phyloP scores from a whole-genome alignment of 2,329 filamentous ascomycete genomes.

The Diaporthe vaccinii region DNA sequence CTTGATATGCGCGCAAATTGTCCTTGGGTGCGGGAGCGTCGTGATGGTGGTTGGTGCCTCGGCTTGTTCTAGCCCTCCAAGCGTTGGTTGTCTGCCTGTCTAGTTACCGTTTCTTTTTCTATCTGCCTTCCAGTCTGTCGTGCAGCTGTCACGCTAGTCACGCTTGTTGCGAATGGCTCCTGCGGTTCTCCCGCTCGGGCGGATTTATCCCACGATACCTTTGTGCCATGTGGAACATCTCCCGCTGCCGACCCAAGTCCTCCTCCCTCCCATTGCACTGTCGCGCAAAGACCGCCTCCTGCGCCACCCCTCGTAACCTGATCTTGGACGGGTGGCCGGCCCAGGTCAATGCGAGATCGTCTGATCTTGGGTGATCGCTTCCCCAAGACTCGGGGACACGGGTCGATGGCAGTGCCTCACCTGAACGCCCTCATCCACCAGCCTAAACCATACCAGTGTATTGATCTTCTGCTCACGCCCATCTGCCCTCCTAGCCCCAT shows the following conservation, averaged over 20 bases:
- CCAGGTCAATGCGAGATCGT: slow-evolving; percentile 23
- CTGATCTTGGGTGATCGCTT: slow-evolving; percentile 29
- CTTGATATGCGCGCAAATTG: background rate
- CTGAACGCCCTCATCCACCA: slow-evolving; percentile 6
- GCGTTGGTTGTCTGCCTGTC: background rate
- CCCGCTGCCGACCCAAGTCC: background rate
- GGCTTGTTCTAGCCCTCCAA: background rate
- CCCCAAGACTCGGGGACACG: background rate
- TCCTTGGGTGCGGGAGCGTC: background rate
- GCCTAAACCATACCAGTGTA: background rate
- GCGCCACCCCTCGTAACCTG: background rate
- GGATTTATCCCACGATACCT: background rate
- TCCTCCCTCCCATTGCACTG: background rate
- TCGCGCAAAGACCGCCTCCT: slow-evolving; percentile 4
- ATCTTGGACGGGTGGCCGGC: background rate
- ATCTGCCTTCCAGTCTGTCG: background rate
- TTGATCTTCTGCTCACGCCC: slow-evolving; percentile 7
- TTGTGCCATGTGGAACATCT: background rate
- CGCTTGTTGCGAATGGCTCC: background rate
- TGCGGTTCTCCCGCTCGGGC: background rate
- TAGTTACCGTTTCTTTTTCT: no score
- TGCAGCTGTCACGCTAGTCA: slow-evolving; percentile 24
- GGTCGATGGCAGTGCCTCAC: slow-evolving; percentile 14
- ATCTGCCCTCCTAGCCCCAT: background rate
- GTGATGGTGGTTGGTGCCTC: background rate